phyloP scores from a whole-genome alignment of 495 filamentous ascomycete species.

The Ramalina intermedia region DNA sequence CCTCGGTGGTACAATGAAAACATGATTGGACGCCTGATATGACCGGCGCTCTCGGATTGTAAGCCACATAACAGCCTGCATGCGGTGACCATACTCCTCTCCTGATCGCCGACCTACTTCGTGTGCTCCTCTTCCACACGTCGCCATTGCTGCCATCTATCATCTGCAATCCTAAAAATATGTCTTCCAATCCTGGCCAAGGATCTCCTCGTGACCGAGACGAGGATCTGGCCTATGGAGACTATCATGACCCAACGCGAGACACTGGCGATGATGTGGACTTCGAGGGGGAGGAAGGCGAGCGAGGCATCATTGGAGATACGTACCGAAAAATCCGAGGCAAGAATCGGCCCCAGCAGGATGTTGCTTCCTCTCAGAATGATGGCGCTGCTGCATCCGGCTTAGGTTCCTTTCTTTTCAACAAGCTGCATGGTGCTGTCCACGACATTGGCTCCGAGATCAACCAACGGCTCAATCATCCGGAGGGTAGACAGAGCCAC shows the following conservation, averaged over 20 bases:
- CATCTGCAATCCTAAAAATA: not conserved
- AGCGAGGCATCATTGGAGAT: slow-evolving; percentile 39
- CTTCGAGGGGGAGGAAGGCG: slow-evolving; percentile 22
- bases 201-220: slow-evolving; percentile 18
- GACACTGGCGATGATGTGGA: slow-evolving; percentile 15
- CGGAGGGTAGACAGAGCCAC: slow-evolving; percentile 28
- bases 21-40: no score
- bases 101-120: no score
- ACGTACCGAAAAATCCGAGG: slow-evolving; percentile 35
- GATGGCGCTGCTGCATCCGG: slow-evolving; percentile 13
- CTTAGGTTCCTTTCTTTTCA: slow-evolving; percentile 36
- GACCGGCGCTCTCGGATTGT: no score
- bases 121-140: not conserved
- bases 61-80: no score
- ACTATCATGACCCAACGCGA: slow-evolving; percentile 25
- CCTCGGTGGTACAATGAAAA: no score
- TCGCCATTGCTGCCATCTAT: not conserved
- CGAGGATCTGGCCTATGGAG: slow-evolving; percentile 42
- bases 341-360: slow-evolving; percentile 26
- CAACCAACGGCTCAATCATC: slow-evolving; percentile 28
- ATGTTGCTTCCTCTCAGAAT: slow-evolving; percentile 3
- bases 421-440: slow-evolving; percentile 40
- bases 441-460: slow-evolving; percentile 36
- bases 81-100: no score
- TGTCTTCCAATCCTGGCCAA: slow-evolving; percentile 2